These are phyloP conservation scores for Hypoxylon perforatum DNA, from an alignment of 495 filamentous ascomycete species.

Conservation along the genomic window DNA sequence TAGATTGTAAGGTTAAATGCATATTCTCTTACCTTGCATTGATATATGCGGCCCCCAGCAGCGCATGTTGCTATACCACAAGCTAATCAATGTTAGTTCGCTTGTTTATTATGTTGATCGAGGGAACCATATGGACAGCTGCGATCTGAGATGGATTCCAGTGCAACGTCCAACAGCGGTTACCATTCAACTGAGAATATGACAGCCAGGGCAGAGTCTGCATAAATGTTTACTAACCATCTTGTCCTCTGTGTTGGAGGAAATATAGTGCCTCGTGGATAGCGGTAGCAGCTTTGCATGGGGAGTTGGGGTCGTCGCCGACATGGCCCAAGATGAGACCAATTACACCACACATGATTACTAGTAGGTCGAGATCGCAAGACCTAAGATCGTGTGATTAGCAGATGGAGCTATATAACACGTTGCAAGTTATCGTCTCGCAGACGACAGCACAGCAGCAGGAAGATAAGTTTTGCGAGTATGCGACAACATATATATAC, in stretches of 20 bases:
- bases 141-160: background rate
- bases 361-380: background rate
- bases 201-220: background rate
- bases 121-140: background rate
- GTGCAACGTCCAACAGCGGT: background rate
- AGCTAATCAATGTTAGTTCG: slow-evolving; percentile 44
- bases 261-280: slow-evolving; percentile 69
- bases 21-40: slow-evolving; percentile 66
- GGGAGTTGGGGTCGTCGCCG: slow-evolving; percentile 31
- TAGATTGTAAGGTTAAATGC: background rate
- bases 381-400: slow-evolving; percentile 12
- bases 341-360: slow-evolving; percentile 39
- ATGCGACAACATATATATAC: background rate
- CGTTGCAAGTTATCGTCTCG: background rate
- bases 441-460: slow-evolving; percentile 25
- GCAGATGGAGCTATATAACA: background rate
- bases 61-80: slow-evolving; percentile 83
- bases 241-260: slow-evolving; percentile 82
- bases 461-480: background rate
- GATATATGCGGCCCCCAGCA: slow-evolving; percentile 79
- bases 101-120: background rate
- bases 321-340: slow-evolving; percentile 40
- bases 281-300: slow-evolving; percentile 31
- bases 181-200: background rate
- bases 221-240: slow-evolving; percentile 56